Conservation (phyloP, 2,329 filamentous ascomycete genomes). For the Camillea tinctor region DNA sequence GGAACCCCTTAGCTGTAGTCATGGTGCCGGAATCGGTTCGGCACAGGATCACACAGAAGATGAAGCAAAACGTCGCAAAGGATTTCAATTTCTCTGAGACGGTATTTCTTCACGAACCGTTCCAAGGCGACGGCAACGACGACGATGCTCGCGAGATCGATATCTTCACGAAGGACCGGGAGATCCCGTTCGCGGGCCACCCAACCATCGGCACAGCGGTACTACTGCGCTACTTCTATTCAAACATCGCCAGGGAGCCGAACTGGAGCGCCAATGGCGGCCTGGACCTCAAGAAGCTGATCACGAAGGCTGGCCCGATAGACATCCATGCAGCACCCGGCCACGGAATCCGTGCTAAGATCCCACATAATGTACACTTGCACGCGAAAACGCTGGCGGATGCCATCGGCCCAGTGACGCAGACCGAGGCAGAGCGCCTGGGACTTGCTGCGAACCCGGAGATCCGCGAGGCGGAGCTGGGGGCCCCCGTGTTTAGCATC, state of each 20-base stretch:
- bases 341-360: conserved; percentile 51
- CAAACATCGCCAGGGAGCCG: conserved; percentile 12
- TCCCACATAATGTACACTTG: conserved; percentile 66
- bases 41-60: conserved; percentile 44
- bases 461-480: conserved; percentile 28
- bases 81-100: conserved; percentile 67
- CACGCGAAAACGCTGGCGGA: conserved; percentile 47
- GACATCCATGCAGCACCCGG: background rate
- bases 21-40: conserved; percentile 43
- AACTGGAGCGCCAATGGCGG: background rate
- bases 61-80: conserved; percentile 58
- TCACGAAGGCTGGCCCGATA: conserved; percentile 60
- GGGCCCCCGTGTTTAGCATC: conserved; percentile 56
- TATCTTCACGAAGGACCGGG: conserved; percentile 56
- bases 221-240: conserved; percentile 39
- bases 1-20: conserved; percentile 63
- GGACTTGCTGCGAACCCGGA: conserved; percentile 21
- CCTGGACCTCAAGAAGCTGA: conserved; percentile 41
- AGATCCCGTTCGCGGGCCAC: conserved; percentile 63
- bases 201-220: conserved; percentile 59
- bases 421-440: background rate
- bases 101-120: conserved; percentile 55
- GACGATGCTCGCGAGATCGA: conserved; percentile 43
- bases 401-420: conserved; percentile 22
- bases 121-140: conserved; percentile 29